Percentiles rank a stretch among this genome's conserved stretches.
Evolutionary conservation across 176 grass and related monocot species (phyloP).

Genomic region (Phoenix roebelenii): DNA sequence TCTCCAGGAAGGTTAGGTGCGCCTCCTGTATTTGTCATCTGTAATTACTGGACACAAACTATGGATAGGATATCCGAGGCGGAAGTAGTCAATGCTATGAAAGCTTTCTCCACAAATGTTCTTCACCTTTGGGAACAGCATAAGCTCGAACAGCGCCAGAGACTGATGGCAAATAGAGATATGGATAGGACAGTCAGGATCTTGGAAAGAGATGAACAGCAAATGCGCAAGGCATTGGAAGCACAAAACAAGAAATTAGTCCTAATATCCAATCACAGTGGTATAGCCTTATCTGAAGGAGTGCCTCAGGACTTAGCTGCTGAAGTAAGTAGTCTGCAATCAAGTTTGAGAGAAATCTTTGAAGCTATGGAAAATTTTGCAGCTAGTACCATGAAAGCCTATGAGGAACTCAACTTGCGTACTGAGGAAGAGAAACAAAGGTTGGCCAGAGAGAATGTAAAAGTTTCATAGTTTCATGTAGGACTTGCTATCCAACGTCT

Average conservation of each 20-base stretch:
- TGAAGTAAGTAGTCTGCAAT: constrained; percentile 48
- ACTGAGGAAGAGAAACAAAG: constrained; percentile 69
- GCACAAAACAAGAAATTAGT: constrained; percentile 68
- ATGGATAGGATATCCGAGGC: constrained; percentile 52
- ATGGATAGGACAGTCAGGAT: constrained; percentile 57
- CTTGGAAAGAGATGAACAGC: constrained; percentile 74
- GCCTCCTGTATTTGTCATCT: constrained; percentile 81
- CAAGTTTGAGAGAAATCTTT: constrained; percentile 55
- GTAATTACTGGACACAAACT: constrained; percentile 56
- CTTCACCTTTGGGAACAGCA: constrained; percentile 56
- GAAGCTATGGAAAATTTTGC: constrained; percentile 78
- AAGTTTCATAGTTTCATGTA: constrained; percentile 7
- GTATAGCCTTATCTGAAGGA: constrained; percentile 39
- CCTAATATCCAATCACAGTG: constrained; percentile 33
- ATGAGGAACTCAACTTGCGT: constrained; percentile 41
- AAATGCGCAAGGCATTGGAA: constrained; percentile 67
- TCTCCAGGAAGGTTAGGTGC: constrained; percentile 87
- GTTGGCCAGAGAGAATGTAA: constrained; percentile 17
- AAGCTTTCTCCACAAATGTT: constrained; percentile 48
- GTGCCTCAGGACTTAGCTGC: constrained; percentile 25
- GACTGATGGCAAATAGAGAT: constrained; percentile 64
- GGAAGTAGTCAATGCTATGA: constrained; percentile 60
- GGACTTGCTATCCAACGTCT: no score
- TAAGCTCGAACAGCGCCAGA: constrained; percentile 56
- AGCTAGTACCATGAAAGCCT: constrained; percentile 37